A percentile compares a stretch with the other conserved stretches of the same genome.
Evolutionary conservation across 2,329 filamentous ascomycete species (phyloP).

Genomic region (Hysterium pulicare): DNA sequence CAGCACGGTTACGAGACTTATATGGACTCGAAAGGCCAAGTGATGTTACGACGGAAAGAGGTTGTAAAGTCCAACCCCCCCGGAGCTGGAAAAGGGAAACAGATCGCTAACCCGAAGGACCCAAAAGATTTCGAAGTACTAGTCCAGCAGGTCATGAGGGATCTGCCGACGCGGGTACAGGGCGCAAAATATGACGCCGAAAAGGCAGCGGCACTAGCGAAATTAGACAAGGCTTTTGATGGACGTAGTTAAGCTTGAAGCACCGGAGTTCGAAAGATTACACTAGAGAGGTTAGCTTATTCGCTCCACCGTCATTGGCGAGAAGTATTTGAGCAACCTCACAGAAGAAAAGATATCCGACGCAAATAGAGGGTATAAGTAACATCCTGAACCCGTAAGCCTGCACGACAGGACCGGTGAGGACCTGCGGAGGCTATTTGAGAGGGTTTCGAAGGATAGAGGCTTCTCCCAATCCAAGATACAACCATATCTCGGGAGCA

Average conservation of each 20-base stretch:
- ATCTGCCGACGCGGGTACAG: slow-evolving; percentile 38
- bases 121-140: slow-evolving; percentile 43
- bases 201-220: slow-evolving; percentile 44
- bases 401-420: too few relatives aligned
- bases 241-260: slow-evolving; percentile 7
- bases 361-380: too few relatives aligned
- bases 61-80: slow-evolving; percentile 13
- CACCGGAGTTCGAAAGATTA: too few relatives aligned
- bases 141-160: slow-evolving; percentile 47
- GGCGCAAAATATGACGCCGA: slow-evolving; percentile 40
- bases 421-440: too few relatives aligned
- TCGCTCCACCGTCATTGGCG: too few relatives aligned
- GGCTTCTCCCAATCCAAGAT: too few relatives aligned
- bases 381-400: too few relatives aligned
- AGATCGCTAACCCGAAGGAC: slow-evolving; percentile 34
- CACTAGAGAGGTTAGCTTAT: too few relatives aligned
- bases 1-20: slow-evolving; percentile 50
- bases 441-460: too few relatives aligned
- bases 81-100: slow-evolving; percentile 11
- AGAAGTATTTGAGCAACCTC: too few relatives aligned
- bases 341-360: too few relatives aligned
- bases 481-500: too few relatives aligned
- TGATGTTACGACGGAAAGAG: slow-evolving; percentile 45
- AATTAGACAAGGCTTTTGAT: slow-evolving; percentile 42
- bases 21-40: slow-evolving; percentile 48